Base-by-base conservation (phyloP, 805 yeast species). In the Candida insectorum region DNA sequence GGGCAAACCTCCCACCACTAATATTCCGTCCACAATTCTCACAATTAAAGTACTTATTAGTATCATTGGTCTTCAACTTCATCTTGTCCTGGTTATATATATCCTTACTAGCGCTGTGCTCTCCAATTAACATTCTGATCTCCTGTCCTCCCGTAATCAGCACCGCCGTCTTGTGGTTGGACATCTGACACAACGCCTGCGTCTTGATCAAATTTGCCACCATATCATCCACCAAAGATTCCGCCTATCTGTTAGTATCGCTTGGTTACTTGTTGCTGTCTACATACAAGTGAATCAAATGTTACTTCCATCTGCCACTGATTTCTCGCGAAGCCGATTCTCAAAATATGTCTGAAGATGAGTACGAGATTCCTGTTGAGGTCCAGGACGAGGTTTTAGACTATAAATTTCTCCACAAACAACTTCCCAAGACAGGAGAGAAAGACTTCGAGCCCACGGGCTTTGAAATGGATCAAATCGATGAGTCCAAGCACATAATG, bases 1-100 rank as follows among this genome's bases (percentile, higher is more conserved):
- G 88, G 2, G 97, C 97, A 68, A 86, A 89, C 38, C 98, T 66
- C 24, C 85, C 82, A 1, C 95, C 96, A 0, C 96, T 91, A 6
- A 91, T 82, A 49, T 81, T 86, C 36, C 98, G 69, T 13, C 77
- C 79, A 58, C 98, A 91, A 45, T 84, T 82, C 4, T 72, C 70
- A 60, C 98, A 91, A 36, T 67, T 74, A 48, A 87, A 85, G 56
- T 88, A 87, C 33, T 71, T 56, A 2, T 67, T 60, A 12, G 71
- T 53, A 28, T 79, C 86, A 5, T 58, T 47, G 10, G 54, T 45
- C 40, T 65, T 65, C 31, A 64, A 45, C 29, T 71, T 69, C 11
- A 47, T 45, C 42, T 69, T 70, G 33, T 71, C 79, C 37, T 71
- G 72, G n/a, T 75, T 75, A 49, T 58, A 73, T 2, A 74, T 67